Evolutionary conservation across 225 moss, liverwort and hornwort species (phyloP).

Genomic region (Thuidium tamariscinum): DNA sequence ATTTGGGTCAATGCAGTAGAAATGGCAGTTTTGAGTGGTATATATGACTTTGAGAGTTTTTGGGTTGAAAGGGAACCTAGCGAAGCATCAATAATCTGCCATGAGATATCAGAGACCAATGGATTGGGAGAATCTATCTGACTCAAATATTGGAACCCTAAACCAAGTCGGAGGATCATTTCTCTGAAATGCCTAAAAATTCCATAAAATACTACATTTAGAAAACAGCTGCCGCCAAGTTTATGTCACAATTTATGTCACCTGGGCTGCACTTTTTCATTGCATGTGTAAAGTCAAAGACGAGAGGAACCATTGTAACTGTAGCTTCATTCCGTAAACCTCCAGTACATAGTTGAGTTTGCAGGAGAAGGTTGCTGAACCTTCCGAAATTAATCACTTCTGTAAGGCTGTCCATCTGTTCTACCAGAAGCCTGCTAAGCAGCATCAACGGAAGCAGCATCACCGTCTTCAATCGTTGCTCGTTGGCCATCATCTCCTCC

Average conservation of each 20-base stretch:
- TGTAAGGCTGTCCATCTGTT: background rate
- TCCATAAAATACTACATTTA: background rate
- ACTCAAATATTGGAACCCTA: too few relatives aligned
- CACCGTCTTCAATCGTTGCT: conserved; percentile 12
- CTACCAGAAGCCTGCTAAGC: background rate
- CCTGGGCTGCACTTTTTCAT: background rate
- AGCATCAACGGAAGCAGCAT: background rate
- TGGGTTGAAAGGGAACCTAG: too few relatives aligned
- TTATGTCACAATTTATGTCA: background rate
- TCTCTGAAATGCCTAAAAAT: background rate
- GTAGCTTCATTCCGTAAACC: background rate
- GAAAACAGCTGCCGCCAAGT: too few relatives aligned
- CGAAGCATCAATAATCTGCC: background rate
- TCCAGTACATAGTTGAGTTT: background rate
- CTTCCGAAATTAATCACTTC: background rate
- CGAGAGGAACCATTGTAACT: background rate
- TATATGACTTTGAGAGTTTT: background rate
- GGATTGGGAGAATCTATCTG: too few relatives aligned
- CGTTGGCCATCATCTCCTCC: conserved; percentile 17
- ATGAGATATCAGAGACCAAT: background rate
- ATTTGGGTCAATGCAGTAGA: too few relatives aligned
- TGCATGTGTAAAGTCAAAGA: conserved; percentile 1
- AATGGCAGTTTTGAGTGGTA: too few relatives aligned
- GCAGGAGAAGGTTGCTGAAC: background rate
- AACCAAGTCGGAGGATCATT: background rate